Evolutionary conservation across 2,329 filamentous ascomycete genomes (phyloP), one percentile per base, ranked within the genome.

Genomic region (Penicillium sp.): DNA sequence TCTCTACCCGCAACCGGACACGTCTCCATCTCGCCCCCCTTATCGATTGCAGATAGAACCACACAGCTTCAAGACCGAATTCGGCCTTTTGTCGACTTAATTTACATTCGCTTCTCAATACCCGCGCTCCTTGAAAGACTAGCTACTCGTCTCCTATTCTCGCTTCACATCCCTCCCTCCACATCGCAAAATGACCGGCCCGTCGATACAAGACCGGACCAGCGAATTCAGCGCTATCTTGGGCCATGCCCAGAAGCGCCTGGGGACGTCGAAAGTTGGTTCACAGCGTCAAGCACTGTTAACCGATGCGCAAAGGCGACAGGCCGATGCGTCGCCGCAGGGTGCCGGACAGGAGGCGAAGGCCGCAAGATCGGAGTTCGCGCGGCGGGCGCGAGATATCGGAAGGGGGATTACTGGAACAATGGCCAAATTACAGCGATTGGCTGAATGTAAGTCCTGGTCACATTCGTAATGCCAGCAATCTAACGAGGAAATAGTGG

Each of bases 151-250:
- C 22, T 48, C 31, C 26, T 26, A 24, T 24, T 35, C 37, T 49
- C 49, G 6, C 10, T 35, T 44, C 22, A 35, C 16, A 22, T 20
- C n/a, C 24, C 31, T 16, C 29, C 13, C 34, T 31, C 47, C 39
- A 22, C 10, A 50, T 29, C 47, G 16, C 64, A 75, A 71, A 61
- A 85, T 83, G 80, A 76, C 81, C 57, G 78, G 79, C 44, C 74
- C 79, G 52, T 93, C 92, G 50, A 96, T 97, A 74, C 94, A 99
- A 81, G 94, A 99, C 79, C 90, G 94, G 71, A 99, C 94, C 56
- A 84, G 86, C 71, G 94, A 99, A 82, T 99, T 99, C 82, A 89
- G 88, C 73, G 89, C 92, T 62, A 95, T 97, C 69, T 85, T 97
- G 60, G 81, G 85, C 44, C 90, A 96, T 72, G 89, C 90, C 50